These are phyloP conservation scores for Westerdykella ornata DNA, from an alignment of 2,329 filamentous ascomycete genomes.

Conservation along the genomic window DNA sequence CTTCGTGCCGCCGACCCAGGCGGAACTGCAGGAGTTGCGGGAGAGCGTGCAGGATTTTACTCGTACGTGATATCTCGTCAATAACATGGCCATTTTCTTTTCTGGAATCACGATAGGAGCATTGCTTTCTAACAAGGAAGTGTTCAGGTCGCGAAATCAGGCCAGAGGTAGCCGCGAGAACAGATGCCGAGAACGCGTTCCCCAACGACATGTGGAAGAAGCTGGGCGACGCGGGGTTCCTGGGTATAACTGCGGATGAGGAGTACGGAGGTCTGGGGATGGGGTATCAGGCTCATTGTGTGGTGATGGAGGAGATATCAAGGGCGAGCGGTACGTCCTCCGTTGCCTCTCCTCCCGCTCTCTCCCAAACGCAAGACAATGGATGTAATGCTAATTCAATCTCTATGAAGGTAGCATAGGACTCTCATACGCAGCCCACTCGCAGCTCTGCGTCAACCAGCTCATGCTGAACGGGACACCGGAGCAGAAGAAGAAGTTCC, in stretches of 20 bases:
- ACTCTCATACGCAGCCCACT: constrained; percentile 91
- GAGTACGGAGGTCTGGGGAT: constrained; percentile 82
- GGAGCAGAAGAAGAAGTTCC: constrained; percentile 71
- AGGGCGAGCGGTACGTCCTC: constrained; percentile 60
- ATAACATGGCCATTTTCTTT: neutral
- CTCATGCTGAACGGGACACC: constrained; percentile 77
- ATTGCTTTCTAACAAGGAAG: neutral
- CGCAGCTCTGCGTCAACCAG: constrained; percentile 94
- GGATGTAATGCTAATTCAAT: constrained; percentile 3
- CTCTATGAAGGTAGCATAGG: constrained; percentile 55
- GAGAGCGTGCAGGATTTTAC: constrained; percentile 85
- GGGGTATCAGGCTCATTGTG: constrained; percentile 94
- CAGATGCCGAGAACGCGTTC: constrained; percentile 84
- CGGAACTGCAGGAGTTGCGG: constrained; percentile 73
- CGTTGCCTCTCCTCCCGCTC: neutral
- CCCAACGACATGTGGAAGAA: constrained; percentile 90
- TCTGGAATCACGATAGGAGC: neutral
- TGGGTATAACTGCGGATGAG: constrained; percentile 90
- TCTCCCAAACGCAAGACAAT: neutral
- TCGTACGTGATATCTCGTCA: constrained; percentile 31
- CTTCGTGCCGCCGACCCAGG: constrained; percentile 61
- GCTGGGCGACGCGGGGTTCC: constrained; percentile 80
- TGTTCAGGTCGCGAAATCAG: constrained; percentile 71
- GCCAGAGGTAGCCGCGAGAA: constrained; percentile 70
- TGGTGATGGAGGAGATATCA: constrained; percentile 92